Conservation (phyloP, 2,329 filamentous ascomycete species). For the Gnomoniopsis smithogilvyi region DNA sequence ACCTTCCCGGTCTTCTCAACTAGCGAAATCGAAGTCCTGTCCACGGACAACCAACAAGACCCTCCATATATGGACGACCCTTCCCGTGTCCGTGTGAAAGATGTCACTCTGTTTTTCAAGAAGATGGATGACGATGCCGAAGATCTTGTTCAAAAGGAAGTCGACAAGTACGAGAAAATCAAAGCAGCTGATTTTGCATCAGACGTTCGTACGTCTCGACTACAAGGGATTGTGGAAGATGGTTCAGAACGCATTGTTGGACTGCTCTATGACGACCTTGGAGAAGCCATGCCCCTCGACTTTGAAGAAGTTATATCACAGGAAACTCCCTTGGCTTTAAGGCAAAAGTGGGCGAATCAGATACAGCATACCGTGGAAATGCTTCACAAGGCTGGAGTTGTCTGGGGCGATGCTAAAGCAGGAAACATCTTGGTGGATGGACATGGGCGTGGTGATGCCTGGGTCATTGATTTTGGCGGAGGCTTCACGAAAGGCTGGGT, state of each 20-base stretch:
- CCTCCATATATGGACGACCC: not conserved
- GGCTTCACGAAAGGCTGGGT: conserved; percentile 27
- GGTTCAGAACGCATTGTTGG: not conserved
- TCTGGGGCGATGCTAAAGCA: conserved; percentile 29
- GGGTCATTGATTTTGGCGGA: conserved; percentile 28
- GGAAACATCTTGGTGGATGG: conserved; percentile 27
- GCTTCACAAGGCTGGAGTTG: conserved; percentile 23
- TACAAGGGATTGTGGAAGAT: conserved; percentile 3
- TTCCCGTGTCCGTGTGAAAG: not conserved
- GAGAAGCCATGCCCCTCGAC: not conserved
- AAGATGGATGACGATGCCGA: not conserved
- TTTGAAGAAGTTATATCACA: not conserved
- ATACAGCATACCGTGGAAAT: conserved; percentile 16
- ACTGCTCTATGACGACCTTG: not conserved
- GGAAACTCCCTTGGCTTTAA: not conserved
- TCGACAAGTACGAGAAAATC: conserved; percentile 1
- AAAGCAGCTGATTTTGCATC: not conserved
- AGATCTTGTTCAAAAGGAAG: not conserved
- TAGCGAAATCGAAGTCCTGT: not conserved
- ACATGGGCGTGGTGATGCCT: conserved; percentile 23
- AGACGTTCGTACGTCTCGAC: conserved; percentile 4
- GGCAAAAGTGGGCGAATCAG: conserved; percentile 20
- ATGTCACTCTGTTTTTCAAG: not conserved
- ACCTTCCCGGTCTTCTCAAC: not conserved
- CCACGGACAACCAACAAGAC: not conserved